Evolutionary conservation across 495 filamentous ascomycete genomes (phyloP).

Genomic region (Daldinia childiae): DNA sequence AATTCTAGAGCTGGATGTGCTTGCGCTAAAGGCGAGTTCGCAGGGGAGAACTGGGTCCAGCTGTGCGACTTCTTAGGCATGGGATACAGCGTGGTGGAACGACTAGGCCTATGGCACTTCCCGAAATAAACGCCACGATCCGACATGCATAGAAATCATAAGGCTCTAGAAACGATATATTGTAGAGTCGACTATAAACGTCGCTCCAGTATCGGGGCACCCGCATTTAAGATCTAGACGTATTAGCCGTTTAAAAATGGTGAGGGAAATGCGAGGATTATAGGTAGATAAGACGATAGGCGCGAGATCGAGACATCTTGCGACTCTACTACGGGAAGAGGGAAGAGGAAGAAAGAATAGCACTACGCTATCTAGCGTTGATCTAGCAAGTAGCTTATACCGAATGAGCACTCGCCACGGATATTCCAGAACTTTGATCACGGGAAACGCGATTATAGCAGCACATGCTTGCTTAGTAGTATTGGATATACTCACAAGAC

Average conservation of each 20-base stretch:
- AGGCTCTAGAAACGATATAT: neutral
- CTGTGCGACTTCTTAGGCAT: slow-evolving; percentile 47
- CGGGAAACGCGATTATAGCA: neutral
- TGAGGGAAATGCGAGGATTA: neutral
- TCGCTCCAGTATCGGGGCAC: neutral
- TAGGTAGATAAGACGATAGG: neutral
- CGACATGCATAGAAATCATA: neutral
- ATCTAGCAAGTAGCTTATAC: neutral
- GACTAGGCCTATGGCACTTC: slow-evolving; percentile 44
- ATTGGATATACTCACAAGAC: neutral
- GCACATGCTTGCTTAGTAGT: neutral
- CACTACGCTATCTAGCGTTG: neutral
- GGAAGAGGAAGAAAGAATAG: neutral
- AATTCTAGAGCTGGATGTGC: slow-evolving; percentile 42
- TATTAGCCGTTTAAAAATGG: neutral
- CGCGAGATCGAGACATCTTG: neutral
- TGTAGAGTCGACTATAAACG: neutral
- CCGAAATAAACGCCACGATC: slow-evolving; percentile 24
- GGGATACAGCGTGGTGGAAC: slow-evolving; percentile 47
- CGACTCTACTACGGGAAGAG: neutral
- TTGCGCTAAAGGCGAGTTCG: slow-evolving; percentile 20
- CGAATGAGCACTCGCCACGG: neutral
- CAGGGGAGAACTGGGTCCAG: slow-evolving; percentile 47
- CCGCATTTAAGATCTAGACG: neutral
- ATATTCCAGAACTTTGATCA: neutral